These are phyloP conservation scores for Fusarium miscanthi DNA, from an alignment of 2,329 filamentous ascomycete species.

Conservation along the genomic window DNA sequence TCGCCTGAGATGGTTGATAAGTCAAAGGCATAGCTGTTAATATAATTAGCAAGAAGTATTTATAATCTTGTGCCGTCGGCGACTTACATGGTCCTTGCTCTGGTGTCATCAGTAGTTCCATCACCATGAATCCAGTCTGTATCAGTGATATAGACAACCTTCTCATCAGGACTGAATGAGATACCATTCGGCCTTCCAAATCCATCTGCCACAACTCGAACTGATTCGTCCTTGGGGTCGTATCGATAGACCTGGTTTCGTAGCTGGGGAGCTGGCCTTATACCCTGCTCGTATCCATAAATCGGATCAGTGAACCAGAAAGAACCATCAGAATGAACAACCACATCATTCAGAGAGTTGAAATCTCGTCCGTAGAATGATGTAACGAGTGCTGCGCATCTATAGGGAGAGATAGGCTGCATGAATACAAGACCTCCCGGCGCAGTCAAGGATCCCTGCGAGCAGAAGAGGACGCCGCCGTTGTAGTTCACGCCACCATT, in stretches of 20 bases:
- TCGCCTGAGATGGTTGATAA: slow-evolving; percentile 39
- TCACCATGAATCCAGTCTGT: slow-evolving; percentile 51
- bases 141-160: slow-evolving; percentile 59
- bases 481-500: slow-evolving; percentile 62
- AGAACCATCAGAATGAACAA: slow-evolving; percentile 54
- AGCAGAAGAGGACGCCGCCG: slow-evolving; percentile 54
- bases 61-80: rapidly evolving
- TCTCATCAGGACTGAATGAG: slow-evolving; percentile 59
- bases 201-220: slow-evolving; percentile 59
- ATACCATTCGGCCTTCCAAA: slow-evolving; percentile 60
- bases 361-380: slow-evolving; percentile 59
- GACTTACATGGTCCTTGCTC: slow-evolving; percentile 45
- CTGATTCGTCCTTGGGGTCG: slow-evolving; percentile 51
- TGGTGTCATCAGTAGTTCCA: slow-evolving; percentile 45
- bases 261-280: slow-evolving; percentile 56
- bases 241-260: slow-evolving; percentile 62
- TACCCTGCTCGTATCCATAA: slow-evolving; percentile 61
- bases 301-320: slow-evolving; percentile 64
- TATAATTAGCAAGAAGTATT: neutral
- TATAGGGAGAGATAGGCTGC: slow-evolving; percentile 48
- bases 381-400: slow-evolving; percentile 46
- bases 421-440: slow-evolving; percentile 49
- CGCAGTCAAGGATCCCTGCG: slow-evolving; percentile 49
- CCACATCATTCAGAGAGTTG: slow-evolving; percentile 62
- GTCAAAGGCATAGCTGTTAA: slow-evolving; percentile 51